Conservation (phyloP, 2,329 filamentous ascomycete genomes). For the Ascochyta lentis region DNA sequence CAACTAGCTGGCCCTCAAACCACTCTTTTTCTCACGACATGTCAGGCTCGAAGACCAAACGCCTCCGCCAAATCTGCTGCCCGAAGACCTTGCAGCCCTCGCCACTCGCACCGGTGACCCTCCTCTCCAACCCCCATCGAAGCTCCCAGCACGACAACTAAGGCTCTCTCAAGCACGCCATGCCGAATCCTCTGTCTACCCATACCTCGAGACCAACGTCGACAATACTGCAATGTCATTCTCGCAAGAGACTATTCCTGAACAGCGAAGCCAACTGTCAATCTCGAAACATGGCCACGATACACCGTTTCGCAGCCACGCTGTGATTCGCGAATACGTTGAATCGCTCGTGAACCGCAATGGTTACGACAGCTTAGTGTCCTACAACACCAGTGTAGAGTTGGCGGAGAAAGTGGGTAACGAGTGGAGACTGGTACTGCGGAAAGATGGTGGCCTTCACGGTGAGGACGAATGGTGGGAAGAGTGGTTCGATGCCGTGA, state of each 20-base stretch:
- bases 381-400: conserved; percentile 68
- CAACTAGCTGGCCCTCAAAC: background rate
- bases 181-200: conserved; percentile 57
- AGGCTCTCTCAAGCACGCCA: conserved; percentile 26
- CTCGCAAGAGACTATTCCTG: conserved; percentile 62
- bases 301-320: conserved; percentile 69
- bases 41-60: conserved; percentile 32
- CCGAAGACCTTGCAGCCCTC: conserved; percentile 26
- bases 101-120: conserved; percentile 29
- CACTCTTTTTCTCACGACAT: background rate
- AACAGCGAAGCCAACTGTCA: conserved; percentile 51
- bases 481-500: conserved; percentile 67
- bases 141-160: conserved; percentile 27
- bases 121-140: conserved; percentile 23
- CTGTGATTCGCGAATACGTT: conserved; percentile 63
- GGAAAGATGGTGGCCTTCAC: conserved; percentile 42
- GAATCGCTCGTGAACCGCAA: conserved; percentile 59
- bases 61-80: conserved; percentile 29
- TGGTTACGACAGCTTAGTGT: conserved; percentile 61
- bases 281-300: conserved; percentile 59
- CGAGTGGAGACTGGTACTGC: conserved; percentile 58
- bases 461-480: conserved; percentile 66
- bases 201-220: conserved; percentile 71
- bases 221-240: conserved; percentile 66
- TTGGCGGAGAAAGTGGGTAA: conserved; percentile 60